Base-by-base conservation (phyloP, 1,284 basidiomycete species). In the Puccinia polysora region DNA sequence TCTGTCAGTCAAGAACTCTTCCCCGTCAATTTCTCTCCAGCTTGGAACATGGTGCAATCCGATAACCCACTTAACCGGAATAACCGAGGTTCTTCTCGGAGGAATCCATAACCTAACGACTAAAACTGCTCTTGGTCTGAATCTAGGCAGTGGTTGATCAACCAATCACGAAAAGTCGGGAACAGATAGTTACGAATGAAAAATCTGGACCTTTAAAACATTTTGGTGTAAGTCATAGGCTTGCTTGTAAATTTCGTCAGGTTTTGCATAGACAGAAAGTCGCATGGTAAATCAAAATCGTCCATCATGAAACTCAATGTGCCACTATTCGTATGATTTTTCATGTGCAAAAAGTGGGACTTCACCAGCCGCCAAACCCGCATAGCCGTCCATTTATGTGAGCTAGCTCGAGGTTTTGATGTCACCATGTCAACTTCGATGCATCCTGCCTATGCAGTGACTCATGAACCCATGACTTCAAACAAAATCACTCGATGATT, bases 321-420 rank as follows among this genome's bases (percentile, higher is more conserved):
- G 47, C 25, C 25, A 18, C 30, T 34, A n/a, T n/a, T n/a, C n/a
- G n/a, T n/a, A n/a, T 49, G 43, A 3, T 7, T 63, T n/a, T 5
- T 34, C 30, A 23, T 34, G 23, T 63, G 60, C 43, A 63, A 63
- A n/a, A 63, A 50, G 40, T n/a, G 60, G 45, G 40, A 30, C 2
- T 63, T 45, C 7, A 49, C 60, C 1, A 49, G 40, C 30, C 40
- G 60, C 7, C 45, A 49, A 30, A 63, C 47, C n/a, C 40, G 45
- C 30, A 32, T 63, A 45, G 28, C 49, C 30, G 28, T 45, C 60
- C 43, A 63, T 36, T 36, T 50, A 50, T 20, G 60, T 63, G 2
- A 63, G 60, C 45, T 45, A 32, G n/a, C n/a, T n/a, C n/a, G n/a
- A 32, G 15, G 14, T 38, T 23, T 8, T 52, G 8, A 52, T 23